Conservation (phyloP, 2,329 filamentous ascomycete genomes). For the Epichloe festucae region DNA sequence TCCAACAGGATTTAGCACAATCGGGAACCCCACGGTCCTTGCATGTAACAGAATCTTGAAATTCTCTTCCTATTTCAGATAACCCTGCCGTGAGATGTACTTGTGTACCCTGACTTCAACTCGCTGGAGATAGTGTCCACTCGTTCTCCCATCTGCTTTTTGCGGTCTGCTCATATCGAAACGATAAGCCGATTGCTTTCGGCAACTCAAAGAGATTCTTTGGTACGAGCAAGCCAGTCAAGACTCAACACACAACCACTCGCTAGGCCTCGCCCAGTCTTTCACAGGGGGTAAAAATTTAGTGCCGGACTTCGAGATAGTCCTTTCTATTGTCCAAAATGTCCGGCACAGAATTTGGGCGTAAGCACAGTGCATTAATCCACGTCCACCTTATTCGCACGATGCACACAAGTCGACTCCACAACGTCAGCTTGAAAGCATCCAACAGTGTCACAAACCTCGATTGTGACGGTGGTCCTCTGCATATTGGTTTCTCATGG, state of each 20-base stretch:
- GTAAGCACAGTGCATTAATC: neutral
- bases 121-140: neutral
- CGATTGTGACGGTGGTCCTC: slow-evolving; percentile 2
- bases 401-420: neutral
- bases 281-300: too few species aligned
- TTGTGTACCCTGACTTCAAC: neutral
- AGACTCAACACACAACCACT: too few species aligned
- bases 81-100: too few species aligned
- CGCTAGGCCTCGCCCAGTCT: too few species aligned
- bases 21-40: neutral
- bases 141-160: neutral
- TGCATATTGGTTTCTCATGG: slow-evolving; percentile 40
- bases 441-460: neutral
- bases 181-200: too few species aligned
- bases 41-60: neutral
- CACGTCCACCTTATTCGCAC: neutral
- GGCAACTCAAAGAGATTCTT: too few species aligned
- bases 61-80: neutral
- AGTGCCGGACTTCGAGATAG: too few species aligned
- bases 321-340: too few species aligned
- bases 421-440: neutral
- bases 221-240: too few species aligned
- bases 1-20: neutral
- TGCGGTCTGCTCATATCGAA: too few species aligned
- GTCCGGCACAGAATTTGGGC: too few species aligned